Evolutionary conservation across 345 rosid genomes (phyloP), one percentile per base, ranked within the genome.

Genomic region (Citrus hindsii): DNA sequence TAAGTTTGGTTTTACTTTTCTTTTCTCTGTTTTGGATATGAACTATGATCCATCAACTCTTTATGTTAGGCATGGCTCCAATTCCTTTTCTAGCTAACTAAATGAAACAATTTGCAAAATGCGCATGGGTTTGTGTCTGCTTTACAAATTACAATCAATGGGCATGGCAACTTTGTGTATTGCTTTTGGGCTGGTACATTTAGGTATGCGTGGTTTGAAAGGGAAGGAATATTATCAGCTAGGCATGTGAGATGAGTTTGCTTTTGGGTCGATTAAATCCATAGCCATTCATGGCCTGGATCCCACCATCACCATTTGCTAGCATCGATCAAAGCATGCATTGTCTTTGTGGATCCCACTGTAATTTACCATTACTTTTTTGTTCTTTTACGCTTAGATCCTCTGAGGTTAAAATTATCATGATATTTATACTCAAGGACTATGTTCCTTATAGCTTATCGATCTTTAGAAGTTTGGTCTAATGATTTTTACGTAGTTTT

Each of bases 161-260:
- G 16, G 64, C 42, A 33, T 35, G 6, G n/a, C 24, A 22, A 22
- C 42, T 73, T 14, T 12, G 53, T 56, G 14, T 6, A 19, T 18
- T 28, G 61, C 18, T 63, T 60, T 24, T 67, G 71, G 63, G 35
- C 28, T 37, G 2, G 78, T 61, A 48, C 67, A 73, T 75, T 53
- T 68, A 55, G 33, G 55, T 27, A 42, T 76, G 79, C 77, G 38
- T 82, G 79, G 66, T 40, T 66, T 14, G 24, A 79, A 66, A 38
- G 28, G 59, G 67, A 61, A 79, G 70, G 25, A 46, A 8, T 40
- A 25, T 28, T 37, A 21, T 25, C 42, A 37, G 9, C 62, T 22
- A 22, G 66, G 32, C 32, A 42, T 48, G 38, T 30, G 30, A 14
- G 37, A n/a, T 28, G 32, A 38, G 38, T 42, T 9, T 22, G 9